Percentiles rank a stretch among this genome's conserved stretches.
Evolutionary conservation across 306 rosid species (phyloP).

Genomic region (Quillaja saponaria): DNA sequence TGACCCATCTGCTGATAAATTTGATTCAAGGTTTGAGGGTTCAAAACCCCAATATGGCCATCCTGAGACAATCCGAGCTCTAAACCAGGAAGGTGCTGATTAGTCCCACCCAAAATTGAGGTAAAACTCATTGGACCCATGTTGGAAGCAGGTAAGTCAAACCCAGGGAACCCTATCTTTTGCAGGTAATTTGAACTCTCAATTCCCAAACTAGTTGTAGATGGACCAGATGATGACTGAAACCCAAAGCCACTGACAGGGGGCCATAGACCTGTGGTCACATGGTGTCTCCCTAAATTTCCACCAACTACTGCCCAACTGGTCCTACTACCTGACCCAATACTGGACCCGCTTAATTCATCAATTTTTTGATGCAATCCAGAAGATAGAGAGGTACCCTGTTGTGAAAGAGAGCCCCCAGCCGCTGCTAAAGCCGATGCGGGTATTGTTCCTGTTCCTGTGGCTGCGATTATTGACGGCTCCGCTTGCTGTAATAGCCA

Average conservation of each 20-base stretch:
- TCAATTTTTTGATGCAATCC: conserved; percentile 70
- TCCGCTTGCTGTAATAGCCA: conserved; percentile 94
- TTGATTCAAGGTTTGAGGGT: conserved; percentile 77
- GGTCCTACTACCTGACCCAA: conserved; percentile 67
- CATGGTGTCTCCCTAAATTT: conserved; percentile 79
- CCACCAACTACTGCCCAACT: conserved; percentile 77
- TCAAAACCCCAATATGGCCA: conserved; percentile 87
- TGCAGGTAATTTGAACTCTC: conserved; percentile 75
- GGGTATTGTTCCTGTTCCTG: conserved; percentile 90
- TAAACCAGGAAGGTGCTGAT: conserved; percentile 77
- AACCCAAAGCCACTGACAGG: conserved; percentile 68
- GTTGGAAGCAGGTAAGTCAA: conserved; percentile 68
- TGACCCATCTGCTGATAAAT: conserved; percentile 97
- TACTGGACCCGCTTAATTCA: conserved; percentile 64
- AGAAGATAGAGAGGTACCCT: conserved; percentile 61
- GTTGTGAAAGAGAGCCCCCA: conserved; percentile 60
- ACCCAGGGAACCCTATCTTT: conserved; percentile 76
- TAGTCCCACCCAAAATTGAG: conserved; percentile 72
- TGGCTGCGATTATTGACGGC: conserved; percentile 84
- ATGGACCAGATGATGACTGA: conserved; percentile 63
- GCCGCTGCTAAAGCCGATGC: conserved; percentile 86
- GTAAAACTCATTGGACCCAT: conserved; percentile 91
- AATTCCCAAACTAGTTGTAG: conserved; percentile 43
- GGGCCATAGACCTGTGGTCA: conserved; percentile 74
- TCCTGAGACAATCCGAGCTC: conserved; percentile 92